These are phyloP conservation scores for Annona squamosa DNA, from an alignment of 164 flowering plant genomes.

Conservation along the genomic window DNA sequence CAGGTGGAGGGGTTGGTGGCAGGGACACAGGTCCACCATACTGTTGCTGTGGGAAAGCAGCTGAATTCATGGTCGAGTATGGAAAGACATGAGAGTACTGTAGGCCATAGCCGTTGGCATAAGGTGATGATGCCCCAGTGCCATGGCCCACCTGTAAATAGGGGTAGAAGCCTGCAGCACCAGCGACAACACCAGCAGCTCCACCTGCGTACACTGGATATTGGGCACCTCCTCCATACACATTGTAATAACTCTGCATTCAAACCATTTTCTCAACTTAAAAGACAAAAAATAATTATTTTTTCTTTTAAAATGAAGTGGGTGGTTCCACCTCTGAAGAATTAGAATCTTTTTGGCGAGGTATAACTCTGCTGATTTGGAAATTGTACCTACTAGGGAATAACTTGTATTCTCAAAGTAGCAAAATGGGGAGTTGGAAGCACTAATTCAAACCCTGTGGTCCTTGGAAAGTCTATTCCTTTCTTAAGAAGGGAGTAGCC, in stretches of 20 bases:
- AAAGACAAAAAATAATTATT: neutral
- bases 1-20: slow-evolving; percentile 45
- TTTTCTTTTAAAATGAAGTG: too few relatives aligned
- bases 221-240: slow-evolving; percentile 74
- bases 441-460: too few relatives aligned
- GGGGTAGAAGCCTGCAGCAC: slow-evolving; percentile 48
- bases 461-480: too few relatives aligned
- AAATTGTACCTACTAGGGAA: too few relatives aligned
- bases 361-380: too few relatives aligned
- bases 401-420: too few relatives aligned
- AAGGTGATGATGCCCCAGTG: slow-evolving; percentile 40
- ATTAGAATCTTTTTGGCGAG: too few relatives aligned
- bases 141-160: slow-evolving; percentile 61
- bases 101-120: slow-evolving; percentile 22
- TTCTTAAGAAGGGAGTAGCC: too few relatives aligned
- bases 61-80: slow-evolving; percentile 30
- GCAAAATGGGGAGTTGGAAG: too few relatives aligned
- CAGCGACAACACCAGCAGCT: slow-evolving; percentile 38
- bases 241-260: slow-evolving; percentile 58
- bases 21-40: slow-evolving; percentile 69
- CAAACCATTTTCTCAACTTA: neutral
- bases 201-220: slow-evolving; percentile 70
- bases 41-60: slow-evolving; percentile 40
- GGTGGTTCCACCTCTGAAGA: too few relatives aligned
- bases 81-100: slow-evolving; percentile 40